Percentiles rank a stretch among this genome's conserved stretches.
These are phyloP conservation scores for Monilinia aucupariae DNA, from an alignment of 2,329 filamentous ascomycete species.

Conservation along the genomic window DNA sequence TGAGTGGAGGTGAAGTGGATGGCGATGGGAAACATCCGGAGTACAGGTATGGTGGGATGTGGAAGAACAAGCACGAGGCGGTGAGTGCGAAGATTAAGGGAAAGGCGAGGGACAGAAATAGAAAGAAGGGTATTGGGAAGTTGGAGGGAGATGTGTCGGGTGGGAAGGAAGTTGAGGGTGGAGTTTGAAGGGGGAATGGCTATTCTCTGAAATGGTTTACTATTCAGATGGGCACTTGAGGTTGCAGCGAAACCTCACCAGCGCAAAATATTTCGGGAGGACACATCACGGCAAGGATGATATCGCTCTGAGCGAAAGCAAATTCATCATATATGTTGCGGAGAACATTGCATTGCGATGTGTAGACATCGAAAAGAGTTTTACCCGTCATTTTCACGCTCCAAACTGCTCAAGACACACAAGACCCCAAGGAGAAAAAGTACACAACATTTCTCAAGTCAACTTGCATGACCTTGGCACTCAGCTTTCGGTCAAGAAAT, in stretches of 20 bases:
- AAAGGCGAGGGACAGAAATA: conserved; percentile 19
- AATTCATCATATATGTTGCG: not conserved
- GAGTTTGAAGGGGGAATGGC: not conserved
- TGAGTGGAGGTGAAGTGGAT: conserved; percentile 15
- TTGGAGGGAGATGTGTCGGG: not conserved
- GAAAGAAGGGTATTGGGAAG: not conserved
- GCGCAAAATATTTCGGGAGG: not conserved
- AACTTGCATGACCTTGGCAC: not conserved
- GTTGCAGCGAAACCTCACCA: no score
- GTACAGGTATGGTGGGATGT: conserved; percentile 23
- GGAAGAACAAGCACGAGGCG: conserved; percentile 24
- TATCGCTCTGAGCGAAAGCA: not conserved
- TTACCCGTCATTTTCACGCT: not conserved
- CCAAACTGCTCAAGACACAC: no score
- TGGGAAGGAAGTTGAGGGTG: not conserved
- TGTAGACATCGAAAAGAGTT: not conserved
- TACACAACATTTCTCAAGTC: no score
- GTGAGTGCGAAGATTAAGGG: conserved; percentile 25
- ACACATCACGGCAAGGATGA: no score
- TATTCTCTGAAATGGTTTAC: not conserved
- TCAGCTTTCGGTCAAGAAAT: no score
- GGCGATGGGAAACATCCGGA: conserved; percentile 10
- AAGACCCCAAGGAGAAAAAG: not conserved
- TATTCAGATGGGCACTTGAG: no score
- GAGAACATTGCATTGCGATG: not conserved